Evolutionary conservation across 768 basidiomycete species (phyloP).

Genomic region (Xerocomus brunneocitrinus): DNA sequence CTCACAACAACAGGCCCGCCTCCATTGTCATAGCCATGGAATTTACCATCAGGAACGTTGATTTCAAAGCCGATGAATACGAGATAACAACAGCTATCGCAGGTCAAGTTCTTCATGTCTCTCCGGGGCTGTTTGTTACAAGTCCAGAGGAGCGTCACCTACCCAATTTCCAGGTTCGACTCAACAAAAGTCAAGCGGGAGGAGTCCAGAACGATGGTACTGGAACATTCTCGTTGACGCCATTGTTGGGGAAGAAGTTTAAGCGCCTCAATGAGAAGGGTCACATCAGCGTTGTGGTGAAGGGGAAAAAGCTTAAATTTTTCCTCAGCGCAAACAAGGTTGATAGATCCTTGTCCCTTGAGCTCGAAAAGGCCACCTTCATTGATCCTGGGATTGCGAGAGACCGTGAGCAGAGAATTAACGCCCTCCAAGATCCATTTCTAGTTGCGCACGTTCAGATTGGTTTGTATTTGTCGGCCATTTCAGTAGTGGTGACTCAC

Average conservation of each 20-base stretch:
- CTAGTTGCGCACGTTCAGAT: constrained; percentile 64
- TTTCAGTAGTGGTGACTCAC: neutral
- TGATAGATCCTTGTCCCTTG: constrained; percentile 21
- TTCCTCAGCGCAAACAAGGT: constrained; percentile 6
- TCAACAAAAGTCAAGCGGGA: constrained; percentile 47
- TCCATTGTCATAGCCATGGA: constrained; percentile 31
- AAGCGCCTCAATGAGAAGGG: constrained; percentile 37
- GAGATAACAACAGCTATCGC: constrained; percentile 56
- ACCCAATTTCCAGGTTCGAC: constrained; percentile 58
- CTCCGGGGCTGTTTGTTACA: constrained; percentile 26
- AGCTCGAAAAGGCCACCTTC: constrained; percentile 52
- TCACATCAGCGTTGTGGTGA: constrained; percentile 38
- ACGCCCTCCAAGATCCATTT: constrained; percentile 42
- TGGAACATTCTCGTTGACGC: constrained; percentile 33
- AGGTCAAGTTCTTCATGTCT: constrained; percentile 44
- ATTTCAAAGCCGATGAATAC: constrained; percentile 43
- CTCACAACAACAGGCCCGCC: neutral
- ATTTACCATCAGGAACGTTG: constrained; percentile 31
- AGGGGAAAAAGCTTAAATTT: constrained; percentile 37
- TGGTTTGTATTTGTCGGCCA: constrained; percentile 38
- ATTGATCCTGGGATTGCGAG: constrained; percentile 51
- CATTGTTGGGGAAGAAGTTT: constrained; percentile 41
- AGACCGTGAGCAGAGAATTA: constrained; percentile 41
- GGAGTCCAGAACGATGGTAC: constrained; percentile 56
- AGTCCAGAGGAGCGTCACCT: constrained; percentile 13